phyloP scores from a whole-genome alignment of 768 basidiomycete species.

The Mycena metata region DNA sequence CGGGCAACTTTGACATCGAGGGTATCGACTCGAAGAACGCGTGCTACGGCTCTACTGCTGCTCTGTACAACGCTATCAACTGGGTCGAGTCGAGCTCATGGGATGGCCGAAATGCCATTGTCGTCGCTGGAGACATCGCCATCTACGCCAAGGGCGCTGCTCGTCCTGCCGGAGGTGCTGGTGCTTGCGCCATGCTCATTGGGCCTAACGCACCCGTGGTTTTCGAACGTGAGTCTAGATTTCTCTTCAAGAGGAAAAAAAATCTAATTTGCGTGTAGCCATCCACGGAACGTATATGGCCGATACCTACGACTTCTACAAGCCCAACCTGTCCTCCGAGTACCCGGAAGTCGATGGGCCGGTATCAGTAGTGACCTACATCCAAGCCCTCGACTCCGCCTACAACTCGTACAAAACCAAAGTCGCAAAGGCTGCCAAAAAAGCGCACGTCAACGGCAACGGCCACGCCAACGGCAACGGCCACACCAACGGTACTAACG shows the following conservation, averaged over 20 bases:
- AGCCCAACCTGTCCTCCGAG: constrained; percentile 94
- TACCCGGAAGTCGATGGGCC: constrained; percentile 99
- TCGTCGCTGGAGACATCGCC: constrained; percentile 97
- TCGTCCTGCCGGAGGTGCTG: constrained; percentile 96
- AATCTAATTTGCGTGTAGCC: constrained; percentile 61
- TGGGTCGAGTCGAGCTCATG: constrained; percentile 97
- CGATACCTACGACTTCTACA: constrained; percentile 99
- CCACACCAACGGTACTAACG: constrained; percentile 55
- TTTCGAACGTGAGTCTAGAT: constrained; percentile 84
- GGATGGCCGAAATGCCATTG: constrained; percentile 98
- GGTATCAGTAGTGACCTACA: constrained; percentile 94
- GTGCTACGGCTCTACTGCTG: constrained; percentile 98
- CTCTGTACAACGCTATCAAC: constrained; percentile 98
- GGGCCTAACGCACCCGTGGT: constrained; percentile 96
- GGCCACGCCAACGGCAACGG: constrained; percentile 57
- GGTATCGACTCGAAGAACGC: constrained; percentile 99
- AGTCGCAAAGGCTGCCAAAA: constrained; percentile 74
- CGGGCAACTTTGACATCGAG: constrained; percentile 97
- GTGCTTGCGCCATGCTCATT: constrained; percentile 94
- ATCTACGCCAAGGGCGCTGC: constrained; percentile 97
- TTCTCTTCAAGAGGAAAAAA: not conserved
- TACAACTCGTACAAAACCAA: constrained; percentile 91
- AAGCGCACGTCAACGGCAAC: constrained; percentile 53
- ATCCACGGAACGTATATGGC: constrained; percentile 97
- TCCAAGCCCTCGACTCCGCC: constrained; percentile 91